These are phyloP conservation scores for Lycium barbarum DNA, from an alignment of 257 asterid species.

Conservation along the genomic window DNA sequence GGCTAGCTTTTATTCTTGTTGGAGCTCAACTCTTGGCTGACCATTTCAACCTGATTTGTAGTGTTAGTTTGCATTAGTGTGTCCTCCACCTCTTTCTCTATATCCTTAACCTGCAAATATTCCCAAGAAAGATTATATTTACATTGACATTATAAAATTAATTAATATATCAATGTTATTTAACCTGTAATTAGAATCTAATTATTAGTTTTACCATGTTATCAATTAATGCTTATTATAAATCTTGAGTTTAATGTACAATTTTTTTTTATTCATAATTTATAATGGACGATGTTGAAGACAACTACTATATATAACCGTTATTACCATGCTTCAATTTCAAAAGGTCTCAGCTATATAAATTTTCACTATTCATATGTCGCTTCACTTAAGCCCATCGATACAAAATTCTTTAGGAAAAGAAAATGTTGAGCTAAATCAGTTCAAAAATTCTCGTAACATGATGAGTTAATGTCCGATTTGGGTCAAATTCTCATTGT, in stretches of 20 bases:
- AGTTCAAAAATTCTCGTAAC: too few species aligned
- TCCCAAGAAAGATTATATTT: neutral
- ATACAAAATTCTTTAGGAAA: too few species aligned
- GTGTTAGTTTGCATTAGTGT: neutral
- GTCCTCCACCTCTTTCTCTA: slow-evolving; percentile 33
- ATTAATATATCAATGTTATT: neutral
- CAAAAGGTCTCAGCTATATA: neutral
- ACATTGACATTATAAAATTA: neutral
- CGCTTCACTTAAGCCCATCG: too few species aligned
- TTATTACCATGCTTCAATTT: neutral
- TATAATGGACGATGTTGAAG: neutral
- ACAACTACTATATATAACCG: neutral
- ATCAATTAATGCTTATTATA: neutral
- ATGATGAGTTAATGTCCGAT: too few species aligned
- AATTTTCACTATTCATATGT: neutral
- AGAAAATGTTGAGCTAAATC: too few species aligned
- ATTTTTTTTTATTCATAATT: neutral
- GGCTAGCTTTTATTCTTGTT: too few species aligned
- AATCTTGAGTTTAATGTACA: neutral
- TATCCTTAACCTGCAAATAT: slow-evolving; percentile 31
- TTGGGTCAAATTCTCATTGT: too few species aligned
- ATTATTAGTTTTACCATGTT: neutral
- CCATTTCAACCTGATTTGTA: neutral
- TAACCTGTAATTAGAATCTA: neutral
- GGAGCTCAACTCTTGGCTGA: neutral